Percentiles rank a stretch among this genome's conserved stretches.
Conservation (phyloP, 495 filamentous ascomycete genomes). For the Letharia lupina region DNA sequence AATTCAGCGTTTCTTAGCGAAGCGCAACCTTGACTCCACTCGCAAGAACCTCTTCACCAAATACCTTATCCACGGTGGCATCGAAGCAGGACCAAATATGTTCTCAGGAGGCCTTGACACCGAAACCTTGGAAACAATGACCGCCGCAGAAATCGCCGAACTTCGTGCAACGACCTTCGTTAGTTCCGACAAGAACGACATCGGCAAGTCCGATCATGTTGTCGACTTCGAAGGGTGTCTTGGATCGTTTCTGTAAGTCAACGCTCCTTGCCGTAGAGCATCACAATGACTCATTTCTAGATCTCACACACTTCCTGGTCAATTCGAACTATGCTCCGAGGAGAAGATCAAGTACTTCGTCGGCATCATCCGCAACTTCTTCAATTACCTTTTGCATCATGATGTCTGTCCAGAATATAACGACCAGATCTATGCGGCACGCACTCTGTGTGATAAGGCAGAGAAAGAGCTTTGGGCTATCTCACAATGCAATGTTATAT, state of each 20-base stretch:
- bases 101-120: slow-evolving; percentile 55
- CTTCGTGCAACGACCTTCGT: slow-evolving; percentile 55
- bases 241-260: slow-evolving; percentile 66
- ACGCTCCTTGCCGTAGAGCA: neutral
- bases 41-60: slow-evolving; percentile 61
- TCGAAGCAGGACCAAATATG: slow-evolving; percentile 56
- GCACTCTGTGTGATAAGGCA: slow-evolving; percentile 58
- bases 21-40: slow-evolving; percentile 59
- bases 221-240: slow-evolving; percentile 75
- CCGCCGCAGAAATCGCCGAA: slow-evolving; percentile 51
- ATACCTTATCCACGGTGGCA: slow-evolving; percentile 77
- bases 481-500: slow-evolving; percentile 35
- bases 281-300: slow-evolving; percentile 18
- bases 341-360: slow-evolving; percentile 44
- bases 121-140: slow-evolving; percentile 44
- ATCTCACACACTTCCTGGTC: slow-evolving; percentile 41
- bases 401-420: slow-evolving; percentile 76
- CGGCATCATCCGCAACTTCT: slow-evolving; percentile 69
- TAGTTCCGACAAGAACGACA: slow-evolving; percentile 36
- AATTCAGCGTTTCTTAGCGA: slow-evolving; percentile 68
- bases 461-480: slow-evolving; percentile 56
- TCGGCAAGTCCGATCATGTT: slow-evolving; percentile 44
- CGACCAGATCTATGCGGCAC: slow-evolving; percentile 56
- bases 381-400: slow-evolving; percentile 78
- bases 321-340: slow-evolving; percentile 40